phyloP scores from a whole-genome alignment of 257 asterid species.

The Lavandula angustifolia region DNA sequence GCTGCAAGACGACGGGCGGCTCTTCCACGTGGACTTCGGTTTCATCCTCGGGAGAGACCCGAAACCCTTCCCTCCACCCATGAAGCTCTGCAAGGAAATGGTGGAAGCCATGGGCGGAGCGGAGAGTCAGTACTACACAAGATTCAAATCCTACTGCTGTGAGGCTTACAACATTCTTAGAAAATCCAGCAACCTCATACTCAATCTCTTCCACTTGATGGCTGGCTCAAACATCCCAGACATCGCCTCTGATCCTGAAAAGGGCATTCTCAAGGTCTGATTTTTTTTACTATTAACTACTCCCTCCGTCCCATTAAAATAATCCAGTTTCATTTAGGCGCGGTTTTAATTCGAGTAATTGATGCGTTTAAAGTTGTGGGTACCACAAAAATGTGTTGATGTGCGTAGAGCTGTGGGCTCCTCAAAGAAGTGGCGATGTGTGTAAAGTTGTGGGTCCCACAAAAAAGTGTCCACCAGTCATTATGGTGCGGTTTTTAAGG shows the following conservation, averaged over 20 bases:
- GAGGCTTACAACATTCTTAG: slow-evolving; percentile 99
- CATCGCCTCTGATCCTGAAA: slow-evolving; percentile 98
- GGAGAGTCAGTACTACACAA: slow-evolving; percentile 91
- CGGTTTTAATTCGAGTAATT: too few species aligned
- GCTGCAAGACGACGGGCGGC: slow-evolving; percentile 94
- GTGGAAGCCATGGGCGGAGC: slow-evolving; percentile 99
- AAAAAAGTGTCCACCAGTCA: too few species aligned
- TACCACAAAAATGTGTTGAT: too few species aligned
- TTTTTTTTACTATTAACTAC: neutral
- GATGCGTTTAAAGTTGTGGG: too few species aligned
- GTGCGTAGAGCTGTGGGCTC: too few species aligned
- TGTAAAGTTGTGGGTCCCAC: too few species aligned
- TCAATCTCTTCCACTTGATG: slow-evolving; percentile 87
- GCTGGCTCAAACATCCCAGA: slow-evolving; percentile 96
- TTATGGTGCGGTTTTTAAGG: too few species aligned
- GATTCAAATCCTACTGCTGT: slow-evolving; percentile 96
- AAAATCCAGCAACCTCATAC: slow-evolving; percentile 88
- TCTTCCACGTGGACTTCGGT: slow-evolving; percentile 96
- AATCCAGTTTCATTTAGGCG: too few species aligned
- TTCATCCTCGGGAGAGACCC: slow-evolving; percentile 96
- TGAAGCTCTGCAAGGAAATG: slow-evolving; percentile 99
- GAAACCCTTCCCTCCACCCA: slow-evolving; percentile 98
- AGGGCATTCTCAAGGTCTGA: slow-evolving; percentile 93
- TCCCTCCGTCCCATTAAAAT: neutral
- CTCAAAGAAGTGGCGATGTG: too few species aligned